Evolutionary conservation across 495 filamentous ascomycete species (phyloP).

Genomic region (Tuber magnatum): DNA sequence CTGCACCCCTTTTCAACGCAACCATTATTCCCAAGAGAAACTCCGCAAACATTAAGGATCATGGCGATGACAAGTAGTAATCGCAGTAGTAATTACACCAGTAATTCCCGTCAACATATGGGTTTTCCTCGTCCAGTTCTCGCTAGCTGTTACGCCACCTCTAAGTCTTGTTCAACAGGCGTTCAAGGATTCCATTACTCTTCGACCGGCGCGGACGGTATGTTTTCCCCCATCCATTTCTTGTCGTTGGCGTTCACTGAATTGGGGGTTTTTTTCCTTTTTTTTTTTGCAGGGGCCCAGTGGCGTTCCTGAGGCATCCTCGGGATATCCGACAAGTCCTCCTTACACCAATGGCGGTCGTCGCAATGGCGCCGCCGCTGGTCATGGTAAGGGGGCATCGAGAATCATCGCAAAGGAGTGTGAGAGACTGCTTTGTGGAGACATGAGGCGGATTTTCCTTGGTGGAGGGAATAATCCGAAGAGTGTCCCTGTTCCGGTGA

Average conservation of each 20-base stretch:
- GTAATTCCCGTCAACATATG: slow-evolving; percentile 23
- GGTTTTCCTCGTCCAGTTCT: slow-evolving; percentile 47
- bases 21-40: slow-evolving; percentile 15
- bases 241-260: slow-evolving; percentile 9
- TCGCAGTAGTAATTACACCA: slow-evolving; percentile 38
- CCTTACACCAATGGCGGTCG: slow-evolving; percentile 35
- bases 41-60: slow-evolving; percentile 27
- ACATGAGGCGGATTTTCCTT: slow-evolving; percentile 82
- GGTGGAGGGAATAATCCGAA: slow-evolving; percentile 72
- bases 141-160: slow-evolving; percentile 75
- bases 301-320: slow-evolving; percentile 96
- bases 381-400: slow-evolving; percentile 75
- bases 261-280: slow-evolving; percentile 13
- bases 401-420: slow-evolving; percentile 95
- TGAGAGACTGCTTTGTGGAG: slow-evolving; percentile 99
- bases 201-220: slow-evolving; percentile 75
- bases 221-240: slow-evolving; percentile 5
- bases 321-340: slow-evolving; percentile 45
- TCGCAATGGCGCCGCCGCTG: slow-evolving; percentile 13
- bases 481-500: slow-evolving; percentile 70
- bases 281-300: slow-evolving; percentile 60
- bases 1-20: slow-evolving; percentile 9
- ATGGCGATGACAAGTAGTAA: slow-evolving; percentile 43
- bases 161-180: slow-evolving; percentile 47
- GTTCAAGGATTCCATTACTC: slow-evolving; percentile 88